These are phyloP conservation scores for Ustilago bromivora DNA, from an alignment of 1,284 basidiomycete species.

Conservation along the genomic window DNA sequence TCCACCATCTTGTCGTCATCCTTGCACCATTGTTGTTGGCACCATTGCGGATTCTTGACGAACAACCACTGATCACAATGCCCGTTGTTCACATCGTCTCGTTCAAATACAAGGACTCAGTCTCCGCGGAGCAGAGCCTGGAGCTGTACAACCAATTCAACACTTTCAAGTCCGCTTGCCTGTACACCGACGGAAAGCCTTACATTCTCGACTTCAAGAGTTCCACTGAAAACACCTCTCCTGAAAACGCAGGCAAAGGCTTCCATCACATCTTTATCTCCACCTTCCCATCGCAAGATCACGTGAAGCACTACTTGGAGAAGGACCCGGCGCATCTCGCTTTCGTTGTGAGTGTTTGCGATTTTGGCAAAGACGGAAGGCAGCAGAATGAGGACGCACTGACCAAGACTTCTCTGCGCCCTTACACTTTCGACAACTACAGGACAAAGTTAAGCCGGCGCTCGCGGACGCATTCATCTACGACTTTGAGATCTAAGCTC, in stretches of 20 bases:
- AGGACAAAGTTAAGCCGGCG: constrained; percentile 39
- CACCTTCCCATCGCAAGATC: constrained; percentile 43
- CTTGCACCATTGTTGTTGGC: not conserved
- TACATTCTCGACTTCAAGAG: constrained; percentile 54
- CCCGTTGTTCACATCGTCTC: constrained; percentile 52
- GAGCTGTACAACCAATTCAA: constrained; percentile 40
- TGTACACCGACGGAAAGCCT: constrained; percentile 29
- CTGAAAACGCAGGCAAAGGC: constrained; percentile 47
- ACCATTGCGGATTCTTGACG: not conserved
- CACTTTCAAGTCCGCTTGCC: constrained; percentile 22
- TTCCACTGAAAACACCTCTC: constrained; percentile 42
- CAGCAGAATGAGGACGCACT: not conserved
- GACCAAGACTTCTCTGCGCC: not conserved
- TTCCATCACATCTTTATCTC: constrained; percentile 54
- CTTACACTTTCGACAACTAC: not conserved
- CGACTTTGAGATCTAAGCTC: constrained; percentile 40
- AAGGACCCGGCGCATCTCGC: constrained; percentile 46
- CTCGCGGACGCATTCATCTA: constrained; percentile 48
- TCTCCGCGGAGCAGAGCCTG: constrained; percentile 16
- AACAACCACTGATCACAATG: constrained; percentile 18
- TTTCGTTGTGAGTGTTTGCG: constrained; percentile 36
- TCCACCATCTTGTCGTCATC: not conserved
- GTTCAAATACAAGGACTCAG: constrained; percentile 46
- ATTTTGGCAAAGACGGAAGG: not conserved
- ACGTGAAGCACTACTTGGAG: constrained; percentile 50